Conservation (phyloP, 2,329 filamentous ascomycete species). For the Aspergillus tubingensis region DNA sequence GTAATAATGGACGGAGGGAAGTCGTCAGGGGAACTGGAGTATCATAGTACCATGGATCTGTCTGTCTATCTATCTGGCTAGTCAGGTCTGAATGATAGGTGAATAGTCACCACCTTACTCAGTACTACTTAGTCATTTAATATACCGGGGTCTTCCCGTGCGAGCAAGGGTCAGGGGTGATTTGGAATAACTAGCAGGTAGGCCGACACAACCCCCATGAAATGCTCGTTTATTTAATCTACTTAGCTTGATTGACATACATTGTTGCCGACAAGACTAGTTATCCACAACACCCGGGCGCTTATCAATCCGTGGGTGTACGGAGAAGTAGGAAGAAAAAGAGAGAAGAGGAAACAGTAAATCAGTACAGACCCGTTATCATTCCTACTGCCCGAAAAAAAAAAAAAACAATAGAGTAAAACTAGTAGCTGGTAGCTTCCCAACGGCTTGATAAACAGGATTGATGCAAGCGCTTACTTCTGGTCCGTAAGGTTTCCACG, state of each 20-base stretch:
- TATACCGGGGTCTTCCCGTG: neutral
- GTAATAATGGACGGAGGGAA: neutral
- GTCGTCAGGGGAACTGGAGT: slow-evolving; percentile 7
- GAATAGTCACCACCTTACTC: too few species aligned
- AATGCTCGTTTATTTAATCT: slow-evolving; percentile 1
- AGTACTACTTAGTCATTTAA: neutral
- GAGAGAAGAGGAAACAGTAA: neutral
- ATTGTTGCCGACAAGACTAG: neutral
- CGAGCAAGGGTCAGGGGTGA: neutral
- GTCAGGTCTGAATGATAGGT: too few species aligned
- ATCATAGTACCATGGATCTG: too few species aligned
- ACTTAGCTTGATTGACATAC: neutral
- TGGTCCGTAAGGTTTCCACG: neutral
- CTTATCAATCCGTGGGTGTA: neutral
- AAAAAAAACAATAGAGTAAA: neutral
- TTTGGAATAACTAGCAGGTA: neutral
- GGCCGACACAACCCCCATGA: neutral
- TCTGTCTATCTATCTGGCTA: too few species aligned
- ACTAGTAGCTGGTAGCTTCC: neutral
- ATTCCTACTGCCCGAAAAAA: neutral
- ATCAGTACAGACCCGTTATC: neutral
- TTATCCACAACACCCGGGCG: neutral
- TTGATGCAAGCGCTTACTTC: neutral
- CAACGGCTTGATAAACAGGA: neutral
- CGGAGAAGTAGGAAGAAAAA: neutral